Conservation (phyloP, 257 asterid genomes). For the Fraxinus excelsior region DNA sequence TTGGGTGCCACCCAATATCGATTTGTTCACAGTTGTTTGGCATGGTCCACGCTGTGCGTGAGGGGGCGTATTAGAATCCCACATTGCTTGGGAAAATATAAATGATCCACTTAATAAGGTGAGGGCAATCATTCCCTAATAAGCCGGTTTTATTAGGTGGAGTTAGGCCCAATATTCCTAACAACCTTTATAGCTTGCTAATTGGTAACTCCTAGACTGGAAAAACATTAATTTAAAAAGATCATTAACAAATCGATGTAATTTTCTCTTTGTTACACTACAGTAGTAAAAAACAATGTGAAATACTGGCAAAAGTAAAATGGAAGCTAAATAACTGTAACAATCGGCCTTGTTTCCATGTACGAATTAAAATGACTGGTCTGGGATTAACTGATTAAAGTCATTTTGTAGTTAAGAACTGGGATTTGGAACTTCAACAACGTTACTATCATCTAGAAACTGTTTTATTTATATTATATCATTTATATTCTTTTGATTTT, state of each 20-base stretch:
- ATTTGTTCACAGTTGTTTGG: too few relatives aligned
- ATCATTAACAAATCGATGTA: slow-evolving; percentile 1
- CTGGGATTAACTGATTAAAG: background rate
- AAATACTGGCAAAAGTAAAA: background rate
- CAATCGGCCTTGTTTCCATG: background rate
- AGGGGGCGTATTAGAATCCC: too few relatives aligned
- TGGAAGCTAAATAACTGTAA: background rate
- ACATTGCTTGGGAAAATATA: too few relatives aligned
- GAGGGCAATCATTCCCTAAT: too few relatives aligned
- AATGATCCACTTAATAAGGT: too few relatives aligned
- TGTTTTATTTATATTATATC: slow-evolving; percentile 4
- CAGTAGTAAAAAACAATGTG: background rate
- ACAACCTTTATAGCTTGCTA: slow-evolving; percentile 12
- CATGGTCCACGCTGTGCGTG: too few relatives aligned
- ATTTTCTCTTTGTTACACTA: background rate
- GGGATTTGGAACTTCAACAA: background rate
- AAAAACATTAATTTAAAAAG: background rate
- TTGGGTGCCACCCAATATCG: too few relatives aligned
- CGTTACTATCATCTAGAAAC: background rate
- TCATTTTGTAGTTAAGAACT: background rate
- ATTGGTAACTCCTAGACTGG: background rate
- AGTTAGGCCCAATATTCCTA: too few relatives aligned
- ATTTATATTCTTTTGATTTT: background rate
- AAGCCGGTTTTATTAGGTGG: too few relatives aligned
- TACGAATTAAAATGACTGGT: background rate